Percentiles rank a stretch among this genome's conserved stretches.
Conservation (phyloP, 805 yeast genomes). For the Teunomyces pallodes region DNA sequence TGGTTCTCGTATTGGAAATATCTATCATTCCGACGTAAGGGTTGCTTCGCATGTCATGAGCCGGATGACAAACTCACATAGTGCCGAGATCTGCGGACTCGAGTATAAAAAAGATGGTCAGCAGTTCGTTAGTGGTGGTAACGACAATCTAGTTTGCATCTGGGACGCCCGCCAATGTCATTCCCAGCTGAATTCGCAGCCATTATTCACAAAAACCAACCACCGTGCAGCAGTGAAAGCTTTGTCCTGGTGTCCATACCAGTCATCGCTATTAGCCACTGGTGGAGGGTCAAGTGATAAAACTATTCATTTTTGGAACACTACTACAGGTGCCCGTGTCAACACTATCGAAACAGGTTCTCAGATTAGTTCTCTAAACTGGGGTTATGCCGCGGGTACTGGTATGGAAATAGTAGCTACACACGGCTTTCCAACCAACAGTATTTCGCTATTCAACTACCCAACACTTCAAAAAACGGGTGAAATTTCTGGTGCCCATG, state of each 20-base stretch:
- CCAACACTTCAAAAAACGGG: constrained; percentile 87
- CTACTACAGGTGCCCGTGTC: constrained; percentile 82
- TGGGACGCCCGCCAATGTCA: constrained; percentile 75
- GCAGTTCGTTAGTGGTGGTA: constrained; percentile 89
- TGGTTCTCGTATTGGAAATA: constrained; percentile 85
- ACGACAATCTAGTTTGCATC: constrained; percentile 86
- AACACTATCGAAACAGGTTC: constrained; percentile 89
- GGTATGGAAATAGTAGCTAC: constrained; percentile 86
- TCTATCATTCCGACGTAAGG: constrained; percentile 88
- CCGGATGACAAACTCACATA: constrained; percentile 51
- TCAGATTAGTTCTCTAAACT: constrained; percentile 88
- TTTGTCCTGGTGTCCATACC: constrained; percentile 90
- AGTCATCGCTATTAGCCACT: constrained; percentile 78
- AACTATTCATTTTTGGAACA: constrained; percentile 91
- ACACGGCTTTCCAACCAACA: constrained; percentile 89
- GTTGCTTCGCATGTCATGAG: constrained; percentile 72
- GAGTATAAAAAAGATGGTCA: constrained; percentile 82
- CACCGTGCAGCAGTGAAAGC: constrained; percentile 97
- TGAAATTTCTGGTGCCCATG: constrained; percentile 84
- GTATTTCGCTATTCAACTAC: constrained; percentile 78
- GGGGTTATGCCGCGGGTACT: constrained; percentile 80
- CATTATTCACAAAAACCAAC: constrained; percentile 70
- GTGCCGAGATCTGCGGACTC: constrained; percentile 90
- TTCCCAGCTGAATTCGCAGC: constrained; percentile 34
- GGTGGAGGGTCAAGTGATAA: constrained; percentile 96